A percentile compares a stretch with the other conserved stretches of the same genome.
phyloP scores from a whole-genome alignment of 129 eudicot genomes.

The Pseudognaphalium luteoalbum region DNA sequence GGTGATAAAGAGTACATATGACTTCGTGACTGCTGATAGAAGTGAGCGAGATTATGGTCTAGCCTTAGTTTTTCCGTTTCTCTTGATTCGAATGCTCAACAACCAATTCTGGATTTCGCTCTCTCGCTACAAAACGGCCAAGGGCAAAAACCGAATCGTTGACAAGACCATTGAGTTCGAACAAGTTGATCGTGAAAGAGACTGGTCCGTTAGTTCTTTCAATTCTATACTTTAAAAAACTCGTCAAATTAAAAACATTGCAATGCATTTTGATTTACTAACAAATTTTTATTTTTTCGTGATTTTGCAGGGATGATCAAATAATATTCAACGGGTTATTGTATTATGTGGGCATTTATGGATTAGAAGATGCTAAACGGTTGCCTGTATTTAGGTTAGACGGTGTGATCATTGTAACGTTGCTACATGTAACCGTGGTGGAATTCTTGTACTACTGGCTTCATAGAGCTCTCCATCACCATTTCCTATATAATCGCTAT shows the following conservation, averaged over 20 bases:
- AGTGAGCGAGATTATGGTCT: constrained; percentile 34
- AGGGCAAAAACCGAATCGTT: constrained; percentile 64
- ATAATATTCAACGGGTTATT: constrained; percentile 53
- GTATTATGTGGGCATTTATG: constrained; percentile 32
- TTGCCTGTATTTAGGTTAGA: constrained; percentile 65
- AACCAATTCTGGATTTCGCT: constrained; percentile 68
- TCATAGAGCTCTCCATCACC: constrained; percentile 80
- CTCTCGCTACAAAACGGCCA: constrained; percentile 66
- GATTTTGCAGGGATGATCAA: constrained; percentile 67
- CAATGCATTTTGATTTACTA: no score
- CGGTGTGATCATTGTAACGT: constrained; percentile 44
- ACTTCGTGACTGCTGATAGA: constrained; percentile 31
- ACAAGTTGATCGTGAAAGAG: constrained; percentile 72
- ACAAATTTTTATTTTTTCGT: no score
- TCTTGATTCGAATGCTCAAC: constrained; percentile 59
- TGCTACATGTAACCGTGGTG: constrained; percentile 53
- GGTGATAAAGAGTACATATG: constrained; percentile 41
- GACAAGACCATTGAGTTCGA: constrained; percentile 68
- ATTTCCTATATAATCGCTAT: constrained; percentile 65
- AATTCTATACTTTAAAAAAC: background rate
- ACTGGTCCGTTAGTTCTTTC: constrained; percentile 36
- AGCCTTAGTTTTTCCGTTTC: constrained; percentile 39
- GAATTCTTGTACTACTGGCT: constrained; percentile 81
- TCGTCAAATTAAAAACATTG: no score
- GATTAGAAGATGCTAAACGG: constrained; percentile 1